Percentiles rank a stretch among this genome's conserved stretches.
These are phyloP conservation scores for Termitomyces sp. DNA, from an alignment of 768 basidiomycete species.

Conservation along the genomic window DNA sequence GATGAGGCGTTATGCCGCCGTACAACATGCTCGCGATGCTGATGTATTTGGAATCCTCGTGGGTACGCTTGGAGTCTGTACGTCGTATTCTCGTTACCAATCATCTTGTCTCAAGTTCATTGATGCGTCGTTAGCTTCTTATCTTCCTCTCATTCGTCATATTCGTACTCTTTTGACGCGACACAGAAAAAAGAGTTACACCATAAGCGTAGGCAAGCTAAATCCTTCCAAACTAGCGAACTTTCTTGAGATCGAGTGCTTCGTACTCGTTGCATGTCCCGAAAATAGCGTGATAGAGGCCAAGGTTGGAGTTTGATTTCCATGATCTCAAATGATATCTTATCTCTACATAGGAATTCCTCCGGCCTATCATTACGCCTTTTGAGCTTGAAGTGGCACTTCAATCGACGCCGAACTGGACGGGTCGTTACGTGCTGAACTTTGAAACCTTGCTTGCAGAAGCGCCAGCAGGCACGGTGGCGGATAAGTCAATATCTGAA, in stretches of 20 bases:
- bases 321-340: neutral
- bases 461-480: neutral
- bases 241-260: constrained; percentile 95
- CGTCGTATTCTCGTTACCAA: constrained; percentile 22
- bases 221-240: constrained; percentile 95
- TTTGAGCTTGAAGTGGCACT: constrained; percentile 87
- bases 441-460: constrained; percentile 59
- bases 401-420: constrained; percentile 68
- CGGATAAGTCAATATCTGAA: neutral
- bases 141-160: constrained; percentile 80
- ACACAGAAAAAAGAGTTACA: constrained; percentile 87
- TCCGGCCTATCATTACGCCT: constrained; percentile 89
- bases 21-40: constrained; percentile 87
- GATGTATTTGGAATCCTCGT: constrained; percentile 96
- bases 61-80: constrained; percentile 89
- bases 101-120: neutral
- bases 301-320: constrained; percentile 40
- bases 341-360: constrained; percentile 64
- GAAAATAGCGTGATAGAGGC: constrained; percentile 85
- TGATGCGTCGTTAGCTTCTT: constrained; percentile 57
- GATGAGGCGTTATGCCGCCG: constrained; percentile 84
- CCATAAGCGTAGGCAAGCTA: constrained; percentile 91
- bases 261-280: constrained; percentile 90
- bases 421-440: constrained; percentile 76
- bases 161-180: constrained; percentile 68